Evolutionary conservation across 2,329 filamentous ascomycete species (phyloP), one percentile per base, ranked within the genome.

Genomic region (Colletotrichum viniferum): DNA sequence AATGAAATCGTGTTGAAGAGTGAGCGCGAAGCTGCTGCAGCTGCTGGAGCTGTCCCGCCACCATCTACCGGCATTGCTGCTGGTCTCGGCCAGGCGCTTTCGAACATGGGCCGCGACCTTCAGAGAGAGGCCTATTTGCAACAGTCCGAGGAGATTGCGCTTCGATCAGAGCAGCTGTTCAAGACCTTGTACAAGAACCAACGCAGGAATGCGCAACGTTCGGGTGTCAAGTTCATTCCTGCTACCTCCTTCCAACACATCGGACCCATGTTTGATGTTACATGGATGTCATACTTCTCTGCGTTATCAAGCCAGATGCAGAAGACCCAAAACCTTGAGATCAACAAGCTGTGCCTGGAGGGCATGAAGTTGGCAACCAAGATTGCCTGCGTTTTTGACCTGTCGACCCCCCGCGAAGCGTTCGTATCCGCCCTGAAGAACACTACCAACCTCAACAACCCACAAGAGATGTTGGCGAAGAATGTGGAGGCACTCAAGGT

Each of bases 211-310:
- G 92, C 95, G 3, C 87, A 94, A 56, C 94, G 94, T 78, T 83
- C 90, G 82, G 86, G 92, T 84, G 80, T 93, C 88, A 85, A 92
- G 87, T 99, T 97, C 84, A 97, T 99, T 70, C 94, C 95, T 2
- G 97, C 97, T 5, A 97, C 95, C 2, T 98, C 96, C 0, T 96
- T 95, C 83, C 96, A 95, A 80, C 97, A 99, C 83, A 94, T 98
- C 65, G 97, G 97, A 0, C 96, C 97, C 1, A 99, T 99, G 97
- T 98, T 99, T 81, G 96, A 98, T 80, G 96, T 98, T 28, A 97
- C 96, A 0, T 99, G 97, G 97, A 99, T 98, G 96, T 98, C 96
- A 12, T 97, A 98, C 84, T 94, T 99, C 81, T 98, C 96, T 7
- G 96, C 96, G 0, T 90, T 99, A 30, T 98, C 96, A 2, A 96